Percentiles rank a stretch among this genome's conserved stretches.
These are phyloP conservation scores for Populus ilicifolia DNA, from an alignment of 345 rosid species.

Conservation along the genomic window DNA sequence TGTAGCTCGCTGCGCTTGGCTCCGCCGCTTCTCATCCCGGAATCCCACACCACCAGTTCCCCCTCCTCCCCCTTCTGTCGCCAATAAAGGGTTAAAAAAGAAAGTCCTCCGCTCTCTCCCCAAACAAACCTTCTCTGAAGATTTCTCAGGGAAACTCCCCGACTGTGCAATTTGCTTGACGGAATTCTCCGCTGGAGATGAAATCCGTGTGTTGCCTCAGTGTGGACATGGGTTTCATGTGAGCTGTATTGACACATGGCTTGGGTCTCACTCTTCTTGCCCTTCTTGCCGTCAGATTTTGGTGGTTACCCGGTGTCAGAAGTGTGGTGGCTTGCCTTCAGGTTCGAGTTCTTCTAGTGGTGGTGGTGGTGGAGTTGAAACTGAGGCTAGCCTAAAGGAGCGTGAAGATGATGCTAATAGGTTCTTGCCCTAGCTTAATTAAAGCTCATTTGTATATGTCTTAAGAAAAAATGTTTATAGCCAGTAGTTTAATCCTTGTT, in stretches of 20 bases:
- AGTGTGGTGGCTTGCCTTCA: conserved; percentile 71
- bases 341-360: conserved; percentile 33
- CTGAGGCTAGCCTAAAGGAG: conserved; percentile 41
- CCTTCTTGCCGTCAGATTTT: conserved; percentile 86
- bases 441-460: not conserved
- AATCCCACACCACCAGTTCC: conserved; percentile 6
- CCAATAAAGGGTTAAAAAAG: conserved; percentile 80
- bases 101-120: conserved; percentile 78
- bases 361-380: conserved; percentile 23
- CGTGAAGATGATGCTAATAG: conserved; percentile 47
- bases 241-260: conserved; percentile 86
- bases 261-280: conserved; percentile 87
- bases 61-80: conserved; percentile 36
- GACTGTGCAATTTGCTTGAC: conserved; percentile 80
- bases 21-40: conserved; percentile 58
- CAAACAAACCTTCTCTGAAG: conserved; percentile 49
- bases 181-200: conserved; percentile 72
- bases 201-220: conserved; percentile 77
- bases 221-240: conserved; percentile 91
- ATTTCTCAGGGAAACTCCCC: conserved; percentile 38
- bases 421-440: conserved; percentile 38
- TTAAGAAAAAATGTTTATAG: not conserved
- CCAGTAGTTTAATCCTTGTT: not conserved
- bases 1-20: conserved; percentile 87
- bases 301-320: conserved; percentile 57